Evolutionary conservation across 768 basidiomycete genomes (phyloP).

Genomic region (Tulasnella sp.): DNA sequence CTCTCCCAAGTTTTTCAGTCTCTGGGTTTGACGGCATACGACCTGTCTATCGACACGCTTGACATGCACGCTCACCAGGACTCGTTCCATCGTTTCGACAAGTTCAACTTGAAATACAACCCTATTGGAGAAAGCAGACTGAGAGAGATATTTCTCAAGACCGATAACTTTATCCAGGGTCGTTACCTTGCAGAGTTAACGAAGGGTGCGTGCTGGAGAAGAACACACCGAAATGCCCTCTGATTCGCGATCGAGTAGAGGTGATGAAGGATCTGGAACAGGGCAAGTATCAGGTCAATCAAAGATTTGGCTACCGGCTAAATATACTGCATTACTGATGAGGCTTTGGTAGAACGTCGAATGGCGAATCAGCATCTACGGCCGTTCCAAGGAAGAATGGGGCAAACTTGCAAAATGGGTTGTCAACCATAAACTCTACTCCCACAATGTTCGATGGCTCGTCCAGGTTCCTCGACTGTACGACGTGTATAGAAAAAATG

Average conservation of each 20-base stretch:
- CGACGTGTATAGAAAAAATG: slow-evolving; percentile 89
- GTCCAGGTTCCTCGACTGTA: slow-evolving; percentile 94
- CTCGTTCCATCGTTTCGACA: slow-evolving; percentile 97
- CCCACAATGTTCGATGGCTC: slow-evolving; percentile 97
- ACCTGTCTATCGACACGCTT: slow-evolving; percentile 95
- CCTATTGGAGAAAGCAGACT: slow-evolving; percentile 93
- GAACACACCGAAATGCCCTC: not conserved
- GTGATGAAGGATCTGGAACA: slow-evolving; percentile 97
- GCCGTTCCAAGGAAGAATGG: slow-evolving; percentile 80
- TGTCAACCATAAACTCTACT: slow-evolving; percentile 84
- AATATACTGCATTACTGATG: not conserved
- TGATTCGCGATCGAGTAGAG: slow-evolving; percentile 51
- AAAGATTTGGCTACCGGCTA: not conserved
- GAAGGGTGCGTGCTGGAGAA: slow-evolving; percentile 51
- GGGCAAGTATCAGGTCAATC: slow-evolving; percentile 88
- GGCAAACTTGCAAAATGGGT: slow-evolving; percentile 98
- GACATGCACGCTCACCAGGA: slow-evolving; percentile 99
- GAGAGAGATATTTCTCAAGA: slow-evolving; percentile 96
- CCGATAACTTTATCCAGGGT: slow-evolving; percentile 90
- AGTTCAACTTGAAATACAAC: slow-evolving; percentile 97
- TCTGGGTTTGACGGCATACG: slow-evolving; percentile 90
- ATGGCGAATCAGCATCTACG: slow-evolving; percentile 96
- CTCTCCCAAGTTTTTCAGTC: slow-evolving; percentile 94
- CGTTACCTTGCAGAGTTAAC: slow-evolving; percentile 93
- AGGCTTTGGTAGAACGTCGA: slow-evolving; percentile 70